These are phyloP conservation scores for Curvularia spicifera DNA, from an alignment of 2,329 filamentous ascomycete genomes.

Conservation along the genomic window DNA sequence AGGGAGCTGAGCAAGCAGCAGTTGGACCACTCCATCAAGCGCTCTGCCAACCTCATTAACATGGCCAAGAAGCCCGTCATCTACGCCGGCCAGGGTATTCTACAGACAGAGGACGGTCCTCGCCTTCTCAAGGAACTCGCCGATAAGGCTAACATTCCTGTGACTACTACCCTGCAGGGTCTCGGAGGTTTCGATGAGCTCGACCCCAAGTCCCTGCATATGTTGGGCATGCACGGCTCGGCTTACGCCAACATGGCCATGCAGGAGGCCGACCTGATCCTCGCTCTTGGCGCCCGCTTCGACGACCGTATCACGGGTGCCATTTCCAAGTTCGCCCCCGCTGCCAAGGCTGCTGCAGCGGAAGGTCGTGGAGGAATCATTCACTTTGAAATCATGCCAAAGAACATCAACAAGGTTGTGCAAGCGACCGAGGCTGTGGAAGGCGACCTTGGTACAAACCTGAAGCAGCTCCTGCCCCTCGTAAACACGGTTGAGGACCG, in stretches of 20 bases:
- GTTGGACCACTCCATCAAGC: slow-evolving; percentile 73
- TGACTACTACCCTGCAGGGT: slow-evolving; percentile 94
- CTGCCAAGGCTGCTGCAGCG: slow-evolving; percentile 80
- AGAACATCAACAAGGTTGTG: slow-evolving; percentile 99
- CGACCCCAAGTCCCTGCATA: slow-evolving; percentile 92
- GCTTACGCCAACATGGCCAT: slow-evolving; percentile 98
- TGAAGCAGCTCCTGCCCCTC: slow-evolving; percentile 75
- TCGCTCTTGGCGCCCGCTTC: slow-evolving; percentile 91
- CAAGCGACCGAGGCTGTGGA: slow-evolving; percentile 95
- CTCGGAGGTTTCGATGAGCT: slow-evolving; percentile 92
- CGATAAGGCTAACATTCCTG: slow-evolving; percentile 89
- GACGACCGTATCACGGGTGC: slow-evolving; percentile 91
- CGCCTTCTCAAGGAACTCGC: slow-evolving; percentile 82
- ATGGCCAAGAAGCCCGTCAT: slow-evolving; percentile 91
- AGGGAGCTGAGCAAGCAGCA: slow-evolving; percentile 75
- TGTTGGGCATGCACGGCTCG: slow-evolving; percentile 98
- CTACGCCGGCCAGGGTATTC: slow-evolving; percentile 90
- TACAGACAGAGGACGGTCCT: slow-evolving; percentile 79
- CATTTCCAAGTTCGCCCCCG: slow-evolving; percentile 85
- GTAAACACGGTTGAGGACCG: slow-evolving; percentile 71
- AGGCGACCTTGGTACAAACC: slow-evolving; percentile 84
- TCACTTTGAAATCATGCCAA: slow-evolving; percentile 98
- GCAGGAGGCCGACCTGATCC: slow-evolving; percentile 94
- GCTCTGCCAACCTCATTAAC: slow-evolving; percentile 84
- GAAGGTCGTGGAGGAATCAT: slow-evolving; percentile 92